phyloP scores from a whole-genome alignment of 129 eudicot genomes.

The Flaveria linearis region DNA sequence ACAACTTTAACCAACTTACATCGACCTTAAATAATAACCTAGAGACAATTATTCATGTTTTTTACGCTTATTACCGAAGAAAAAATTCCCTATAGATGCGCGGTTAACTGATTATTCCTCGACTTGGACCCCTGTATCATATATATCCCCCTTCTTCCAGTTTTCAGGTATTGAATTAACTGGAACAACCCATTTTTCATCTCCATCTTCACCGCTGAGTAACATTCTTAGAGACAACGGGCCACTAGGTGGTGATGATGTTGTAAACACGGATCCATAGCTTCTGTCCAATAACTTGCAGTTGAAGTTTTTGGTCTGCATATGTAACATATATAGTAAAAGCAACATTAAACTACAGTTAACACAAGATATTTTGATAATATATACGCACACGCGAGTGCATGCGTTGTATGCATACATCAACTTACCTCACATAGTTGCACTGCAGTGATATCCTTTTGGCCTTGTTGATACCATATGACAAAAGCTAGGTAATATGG shows the following conservation, averaged over 20 bases:
- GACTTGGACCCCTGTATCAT: constrained; percentile 85
- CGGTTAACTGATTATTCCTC: constrained; percentile 21
- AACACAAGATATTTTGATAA: neutral
- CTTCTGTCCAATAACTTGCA: constrained; percentile 74
- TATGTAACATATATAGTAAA: constrained; percentile 1
- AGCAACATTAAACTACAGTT: neutral
- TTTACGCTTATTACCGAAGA: constrained; percentile 21
- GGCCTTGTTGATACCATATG: constrained; percentile 79
- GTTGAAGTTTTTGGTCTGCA: constrained; percentile 58
- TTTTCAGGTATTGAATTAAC: constrained; percentile 58
- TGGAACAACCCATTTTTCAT: constrained; percentile 76
- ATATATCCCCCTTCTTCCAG: constrained; percentile 74
- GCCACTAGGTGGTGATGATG: constrained; percentile 72
- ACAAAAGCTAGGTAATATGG: constrained; percentile 82
- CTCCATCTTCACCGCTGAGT: constrained; percentile 68
- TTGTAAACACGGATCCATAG: constrained; percentile 88
- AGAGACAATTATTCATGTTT: constrained; percentile 19
- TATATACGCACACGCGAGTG: neutral
- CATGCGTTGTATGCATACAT: neutral
- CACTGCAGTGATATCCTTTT: constrained; percentile 75
- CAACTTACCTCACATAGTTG: constrained; percentile 76
- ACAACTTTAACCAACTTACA: constrained; percentile 21
- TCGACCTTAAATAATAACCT: neutral
- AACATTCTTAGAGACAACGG: constrained; percentile 71
- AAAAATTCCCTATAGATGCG: neutral